These are phyloP conservation scores for Friedmanniomyces simplex DNA, from an alignment of 495 filamentous ascomycete species.

Conservation along the genomic window DNA sequence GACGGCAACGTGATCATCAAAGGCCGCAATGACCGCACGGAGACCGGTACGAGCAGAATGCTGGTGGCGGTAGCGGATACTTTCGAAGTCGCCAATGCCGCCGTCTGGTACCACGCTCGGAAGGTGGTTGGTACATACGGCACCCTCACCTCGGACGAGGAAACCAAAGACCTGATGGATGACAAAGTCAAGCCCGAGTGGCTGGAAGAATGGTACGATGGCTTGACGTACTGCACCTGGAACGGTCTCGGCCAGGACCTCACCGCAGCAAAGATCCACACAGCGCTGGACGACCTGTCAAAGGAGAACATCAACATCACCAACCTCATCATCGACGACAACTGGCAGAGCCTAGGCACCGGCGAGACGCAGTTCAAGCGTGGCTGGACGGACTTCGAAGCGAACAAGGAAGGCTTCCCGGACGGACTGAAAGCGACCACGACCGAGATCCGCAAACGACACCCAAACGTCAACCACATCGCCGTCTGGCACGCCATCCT, in stretches of 20 bases:
- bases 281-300: slow-evolving; percentile 61
- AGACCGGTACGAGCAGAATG: slow-evolving; percentile 46
- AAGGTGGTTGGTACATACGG: slow-evolving; percentile 43
- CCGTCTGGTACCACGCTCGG: slow-evolving; percentile 78
- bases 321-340: slow-evolving; percentile 88
- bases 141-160: slow-evolving; percentile 25
- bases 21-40: slow-evolving; percentile 56
- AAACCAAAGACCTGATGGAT: slow-evolving; percentile 31
- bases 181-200: slow-evolving; percentile 54
- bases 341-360: slow-evolving; percentile 70
- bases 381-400: slow-evolving; percentile 67
- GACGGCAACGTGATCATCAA: slow-evolving; percentile 58
- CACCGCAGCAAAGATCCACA: slow-evolving; percentile 66
- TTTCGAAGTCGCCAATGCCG: slow-evolving; percentile 68
- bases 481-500: slow-evolving; percentile 91
- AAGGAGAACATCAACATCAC: slow-evolving; percentile 63
- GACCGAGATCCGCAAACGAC: slow-evolving; percentile 52
- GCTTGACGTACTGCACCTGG: slow-evolving; percentile 79
- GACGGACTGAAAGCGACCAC: slow-evolving; percentile 62
- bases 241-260: slow-evolving; percentile 78
- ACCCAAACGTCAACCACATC: slow-evolving; percentile 69
- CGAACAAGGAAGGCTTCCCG: slow-evolving; percentile 70
- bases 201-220: slow-evolving; percentile 85
- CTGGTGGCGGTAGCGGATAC: slow-evolving; percentile 62
- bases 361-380: slow-evolving; percentile 39